Base-by-base conservation (phyloP, 2,329 filamentous ascomycete genomes). In the Colletotrichum kahawae region DNA sequence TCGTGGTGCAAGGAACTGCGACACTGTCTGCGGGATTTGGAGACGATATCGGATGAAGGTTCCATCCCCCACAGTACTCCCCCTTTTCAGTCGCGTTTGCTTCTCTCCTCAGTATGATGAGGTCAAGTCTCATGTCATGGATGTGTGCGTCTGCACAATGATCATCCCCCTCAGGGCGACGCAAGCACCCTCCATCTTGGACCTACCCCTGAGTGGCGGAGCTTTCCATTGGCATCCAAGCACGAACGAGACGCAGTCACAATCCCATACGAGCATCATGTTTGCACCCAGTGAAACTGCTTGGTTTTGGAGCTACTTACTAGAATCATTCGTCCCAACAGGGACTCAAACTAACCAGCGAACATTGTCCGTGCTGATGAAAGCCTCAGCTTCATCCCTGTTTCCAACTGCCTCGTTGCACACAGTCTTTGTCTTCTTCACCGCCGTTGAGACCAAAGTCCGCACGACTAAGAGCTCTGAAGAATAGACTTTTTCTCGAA, bases 291-390 rank as follows among this genome's bases (percentile, higher is more conserved):
- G 65, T 38, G 60, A 59, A 36, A 27, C 65, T 48, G 29, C 18
- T 29, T 34, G 4, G 68, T 59, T 56, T 51, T 12, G 29, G 43
- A 18, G 62, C 70, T 74, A 74, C 43, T 0, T 2, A 51, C n/a
- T n/a, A 51, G 43, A 51, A 51, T 70, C 59, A 66, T 60, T 67
- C 65, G 24, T 70, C 70, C 71, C 71, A 66, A 70, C 65, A 54
- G 14, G 21, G 36, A 21, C 13, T 14, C 14, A 3, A 21, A n/a
- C 51, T 29, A 18, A 21, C 16, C 27, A 57, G 65, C 43, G 38
- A 57, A 62, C 71, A 34, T 65, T 63, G 65, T 65, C 70, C 54
- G 71, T 74, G 70, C 73, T 36, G 48, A 33, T n/a, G 12, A 18
- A 16, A 38, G 9, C 18, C 34, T 34, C 43, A 51, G 43, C 43